phyloP scores from a whole-genome alignment of 495 filamentous ascomycete species.

The Penicillium paradoxum region DNA sequence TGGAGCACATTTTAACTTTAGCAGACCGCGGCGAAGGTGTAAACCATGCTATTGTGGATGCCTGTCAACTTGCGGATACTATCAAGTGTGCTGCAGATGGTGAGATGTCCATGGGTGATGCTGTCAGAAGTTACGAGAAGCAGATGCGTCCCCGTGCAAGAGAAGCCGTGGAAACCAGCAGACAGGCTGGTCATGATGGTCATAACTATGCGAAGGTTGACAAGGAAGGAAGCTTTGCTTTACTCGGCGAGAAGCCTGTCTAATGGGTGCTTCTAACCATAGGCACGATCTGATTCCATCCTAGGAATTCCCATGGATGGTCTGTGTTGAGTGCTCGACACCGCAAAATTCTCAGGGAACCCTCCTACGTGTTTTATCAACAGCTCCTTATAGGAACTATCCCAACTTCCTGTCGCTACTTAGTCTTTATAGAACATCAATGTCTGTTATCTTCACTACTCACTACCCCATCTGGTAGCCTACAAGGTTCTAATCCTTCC shows the following conservation, averaged over 20 bases:
- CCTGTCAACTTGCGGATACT: not conserved
- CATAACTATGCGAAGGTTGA: not conserved
- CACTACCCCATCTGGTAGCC: too few relatives aligned
- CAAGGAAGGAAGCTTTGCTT: not conserved
- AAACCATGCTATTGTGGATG: conserved; percentile 8
- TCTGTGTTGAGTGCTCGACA: too few relatives aligned
- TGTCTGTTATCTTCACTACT: too few relatives aligned
- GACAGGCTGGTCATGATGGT: not conserved
- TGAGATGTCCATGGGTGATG: not conserved
- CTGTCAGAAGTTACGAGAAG: not conserved
- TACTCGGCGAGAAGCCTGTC: not conserved
- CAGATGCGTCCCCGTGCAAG: not conserved
- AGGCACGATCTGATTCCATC: too few relatives aligned
- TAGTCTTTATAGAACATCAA: too few relatives aligned
- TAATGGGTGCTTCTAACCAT: not conserved
- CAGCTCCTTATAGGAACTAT: too few relatives aligned
- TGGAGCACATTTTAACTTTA: not conserved
- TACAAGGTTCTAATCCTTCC: too few relatives aligned
- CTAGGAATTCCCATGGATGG: too few relatives aligned
- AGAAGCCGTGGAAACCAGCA: not conserved
- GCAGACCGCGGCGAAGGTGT: conserved; percentile 2
- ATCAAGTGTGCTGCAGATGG: not conserved
- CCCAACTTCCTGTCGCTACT: too few relatives aligned
- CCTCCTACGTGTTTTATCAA: too few relatives aligned
- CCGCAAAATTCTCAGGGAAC: too few relatives aligned